These are phyloP conservation scores for Stemphylium beticola DNA, from an alignment of 2,329 filamentous ascomycete genomes.

Conservation along the genomic window DNA sequence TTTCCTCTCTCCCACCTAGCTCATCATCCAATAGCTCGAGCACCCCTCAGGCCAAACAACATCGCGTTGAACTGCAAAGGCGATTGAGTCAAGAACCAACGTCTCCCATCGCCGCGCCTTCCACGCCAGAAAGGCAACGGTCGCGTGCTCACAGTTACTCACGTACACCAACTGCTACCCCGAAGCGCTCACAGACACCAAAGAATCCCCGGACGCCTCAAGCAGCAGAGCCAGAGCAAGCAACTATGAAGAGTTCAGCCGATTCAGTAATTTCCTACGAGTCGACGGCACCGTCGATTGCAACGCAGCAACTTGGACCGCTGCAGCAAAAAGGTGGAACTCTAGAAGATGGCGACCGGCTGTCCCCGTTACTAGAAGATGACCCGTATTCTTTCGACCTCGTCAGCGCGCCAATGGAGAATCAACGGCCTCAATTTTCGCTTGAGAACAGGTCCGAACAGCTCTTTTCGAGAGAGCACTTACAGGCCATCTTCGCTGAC, in stretches of 20 bases:
- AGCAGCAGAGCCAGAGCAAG: slow-evolving; percentile 25
- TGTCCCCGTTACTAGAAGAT: slow-evolving; percentile 59
- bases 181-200: slow-evolving; percentile 11
- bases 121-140: slow-evolving; percentile 23
- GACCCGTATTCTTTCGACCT: slow-evolving; percentile 63
- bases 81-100: slow-evolving; percentile 25
- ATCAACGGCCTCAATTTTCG: slow-evolving; percentile 52
- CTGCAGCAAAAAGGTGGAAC: slow-evolving; percentile 52
- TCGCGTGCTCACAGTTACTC: slow-evolving; percentile 22
- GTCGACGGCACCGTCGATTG: slow-evolving; percentile 41
- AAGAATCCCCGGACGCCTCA: slow-evolving; percentile 1
- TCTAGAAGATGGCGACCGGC: slow-evolving; percentile 50
- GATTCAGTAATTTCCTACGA: slow-evolving; percentile 47
- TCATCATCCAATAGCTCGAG: slow-evolving; percentile 30
- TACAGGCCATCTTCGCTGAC: slow-evolving; percentile 69
- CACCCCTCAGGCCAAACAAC: slow-evolving; percentile 27
- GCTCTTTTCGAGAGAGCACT: slow-evolving; percentile 70
- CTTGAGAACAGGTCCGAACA: slow-evolving; percentile 70
- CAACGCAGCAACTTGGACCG: slow-evolving; percentile 46
- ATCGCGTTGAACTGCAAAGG: slow-evolving; percentile 25
- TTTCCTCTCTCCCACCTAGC: background rate
- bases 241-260: slow-evolving; percentile 40
- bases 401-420: slow-evolving; percentile 50
- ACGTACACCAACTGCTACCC: slow-evolving; percentile 14
- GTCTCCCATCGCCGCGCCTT: slow-evolving; percentile 17